Evolutionary conservation across 2,329 filamentous ascomycete genomes (phyloP), one percentile per base, ranked within the genome.

Genomic region (Talaromyces funiculosus): DNA sequence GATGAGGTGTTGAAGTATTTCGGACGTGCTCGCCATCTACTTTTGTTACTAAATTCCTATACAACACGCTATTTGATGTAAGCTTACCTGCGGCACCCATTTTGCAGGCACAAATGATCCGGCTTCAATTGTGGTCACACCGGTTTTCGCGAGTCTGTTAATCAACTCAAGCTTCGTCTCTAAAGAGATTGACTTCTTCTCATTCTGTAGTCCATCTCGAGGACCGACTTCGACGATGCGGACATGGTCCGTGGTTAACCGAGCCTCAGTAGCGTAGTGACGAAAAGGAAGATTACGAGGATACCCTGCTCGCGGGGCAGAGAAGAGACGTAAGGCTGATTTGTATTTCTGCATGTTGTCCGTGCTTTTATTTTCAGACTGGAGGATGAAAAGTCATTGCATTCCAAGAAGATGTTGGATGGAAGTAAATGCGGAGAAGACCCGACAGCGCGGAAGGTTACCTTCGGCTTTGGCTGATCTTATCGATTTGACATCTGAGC

Each of bases 11-110:
- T 84, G 76, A 33, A 86, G 80, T 22, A 87, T 85, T 61, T 85
- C 79, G 47, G 83, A 79, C 8, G 85, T 86, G 62, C 84, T 86
- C 14, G 83, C 85, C 85, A 88, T 88, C 84, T 86, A 62, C 26
- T 9, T 24, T 42, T 2, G 38, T 53, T 55, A 53, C 16, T 47
- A 33, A 26, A 4, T 20, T 14, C 12, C 9, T 10, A 10, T 9
- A n/a, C 7, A 20, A 6, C 47, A 45, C 6, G 22, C 16, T 18
- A 16, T 4, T 10, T 9, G 8, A 18, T 49, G n/a, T 22, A 33
- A 51, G 26, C 47, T 65, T 70, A 80, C 78, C 75, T 83, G 81
- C 33, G 81, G 81, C 45, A 83, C 78, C 78, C 79, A 81, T 77
- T 82, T 82, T 3, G 78, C 78, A 16, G 80, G 76, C 16, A 83